These are phyloP conservation scores for Phylloporus arenicola DNA, from an alignment of 768 basidiomycete genomes.

Conservation along the genomic window DNA sequence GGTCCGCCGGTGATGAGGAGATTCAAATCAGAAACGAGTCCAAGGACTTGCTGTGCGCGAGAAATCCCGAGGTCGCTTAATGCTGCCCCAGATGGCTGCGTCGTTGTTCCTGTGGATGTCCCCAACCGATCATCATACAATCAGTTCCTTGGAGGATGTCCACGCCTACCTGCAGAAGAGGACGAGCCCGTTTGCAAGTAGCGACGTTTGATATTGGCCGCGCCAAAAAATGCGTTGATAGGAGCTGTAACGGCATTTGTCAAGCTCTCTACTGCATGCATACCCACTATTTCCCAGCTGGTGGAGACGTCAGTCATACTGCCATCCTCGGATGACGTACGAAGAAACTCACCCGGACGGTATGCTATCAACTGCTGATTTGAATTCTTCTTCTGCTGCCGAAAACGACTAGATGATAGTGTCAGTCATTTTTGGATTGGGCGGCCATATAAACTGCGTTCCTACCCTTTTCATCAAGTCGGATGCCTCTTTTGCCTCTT, in stretches of 20 bases:
- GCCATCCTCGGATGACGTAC: background rate
- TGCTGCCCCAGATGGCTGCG: conserved; percentile 8
- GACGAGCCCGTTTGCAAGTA: conserved; percentile 10
- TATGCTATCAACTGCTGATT: conserved; percentile 10
- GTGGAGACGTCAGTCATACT: background rate
- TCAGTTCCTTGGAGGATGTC: background rate
- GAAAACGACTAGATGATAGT: conserved; percentile 7
- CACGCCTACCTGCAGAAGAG: background rate
- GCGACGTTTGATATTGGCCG: conserved; percentile 6
- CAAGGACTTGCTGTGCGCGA: conserved; percentile 8
- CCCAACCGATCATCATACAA: background rate
- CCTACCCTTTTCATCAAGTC: conserved; percentile 16
- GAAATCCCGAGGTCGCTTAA: conserved; percentile 8
- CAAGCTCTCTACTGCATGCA: conserved; percentile 13
- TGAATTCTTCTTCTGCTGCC: conserved; percentile 13
- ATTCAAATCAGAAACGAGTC: conserved; percentile 5
- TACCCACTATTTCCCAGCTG: conserved; percentile 12
- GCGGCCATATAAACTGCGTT: background rate
- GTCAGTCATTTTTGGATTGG: background rate
- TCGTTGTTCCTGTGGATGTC: background rate
- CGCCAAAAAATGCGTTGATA: conserved; percentile 8
- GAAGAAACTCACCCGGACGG: conserved; percentile 10
- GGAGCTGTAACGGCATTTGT: conserved; percentile 11
- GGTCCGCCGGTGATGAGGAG: conserved; percentile 13
- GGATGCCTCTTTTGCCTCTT: conserved; percentile 12